Conservation (phyloP, 2,329 filamentous ascomycete species). For the Immersiporthe knoxdaviesiana region DNA sequence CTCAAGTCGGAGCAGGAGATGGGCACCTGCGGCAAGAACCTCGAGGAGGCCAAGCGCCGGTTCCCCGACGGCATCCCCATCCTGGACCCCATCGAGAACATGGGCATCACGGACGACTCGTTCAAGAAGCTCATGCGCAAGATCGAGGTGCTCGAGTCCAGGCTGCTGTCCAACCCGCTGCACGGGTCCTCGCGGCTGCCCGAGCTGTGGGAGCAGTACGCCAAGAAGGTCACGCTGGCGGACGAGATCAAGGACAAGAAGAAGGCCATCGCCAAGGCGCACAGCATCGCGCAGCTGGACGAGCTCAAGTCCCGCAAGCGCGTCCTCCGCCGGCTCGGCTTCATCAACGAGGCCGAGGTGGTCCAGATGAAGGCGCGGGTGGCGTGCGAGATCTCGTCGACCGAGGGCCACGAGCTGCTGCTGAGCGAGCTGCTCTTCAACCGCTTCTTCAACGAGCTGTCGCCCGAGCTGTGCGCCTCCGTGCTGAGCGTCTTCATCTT, state of each 20-base stretch:
- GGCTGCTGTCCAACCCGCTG: slow-evolving; percentile 83
- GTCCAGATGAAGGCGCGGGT: slow-evolving; percentile 97
- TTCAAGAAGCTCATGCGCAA: slow-evolving; percentile 94
- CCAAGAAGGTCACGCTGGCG: slow-evolving; percentile 73
- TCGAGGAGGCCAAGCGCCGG: slow-evolving; percentile 80
- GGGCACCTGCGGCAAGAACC: slow-evolving; percentile 66
- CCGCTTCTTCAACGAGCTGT: slow-evolving; percentile 95
- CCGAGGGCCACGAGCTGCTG: slow-evolving; percentile 86
- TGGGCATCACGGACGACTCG: slow-evolving; percentile 88
- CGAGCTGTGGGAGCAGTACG: slow-evolving; percentile 85
- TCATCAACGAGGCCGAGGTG: slow-evolving; percentile 94
- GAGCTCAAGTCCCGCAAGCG: slow-evolving; percentile 96
- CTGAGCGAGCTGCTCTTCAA: slow-evolving; percentile 94
- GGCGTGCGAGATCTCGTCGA: slow-evolving; percentile 95
- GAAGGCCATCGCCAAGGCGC: slow-evolving; percentile 81
- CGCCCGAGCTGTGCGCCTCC: slow-evolving; percentile 83
- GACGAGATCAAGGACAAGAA: slow-evolving; percentile 86
- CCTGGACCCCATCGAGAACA: slow-evolving; percentile 92
- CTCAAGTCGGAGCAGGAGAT: slow-evolving; percentile 68
- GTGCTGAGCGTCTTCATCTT: slow-evolving; percentile 95
- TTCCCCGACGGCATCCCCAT: slow-evolving; percentile 92
- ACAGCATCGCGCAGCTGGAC: slow-evolving; percentile 90
- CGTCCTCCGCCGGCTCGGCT: slow-evolving; percentile 88
- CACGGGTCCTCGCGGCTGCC: slow-evolving; percentile 86
- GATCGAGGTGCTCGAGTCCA: slow-evolving; percentile 94